Evolutionary conservation across 1,284 basidiomycete species (phyloP).

Genomic region (Sporisorium graminicola): DNA sequence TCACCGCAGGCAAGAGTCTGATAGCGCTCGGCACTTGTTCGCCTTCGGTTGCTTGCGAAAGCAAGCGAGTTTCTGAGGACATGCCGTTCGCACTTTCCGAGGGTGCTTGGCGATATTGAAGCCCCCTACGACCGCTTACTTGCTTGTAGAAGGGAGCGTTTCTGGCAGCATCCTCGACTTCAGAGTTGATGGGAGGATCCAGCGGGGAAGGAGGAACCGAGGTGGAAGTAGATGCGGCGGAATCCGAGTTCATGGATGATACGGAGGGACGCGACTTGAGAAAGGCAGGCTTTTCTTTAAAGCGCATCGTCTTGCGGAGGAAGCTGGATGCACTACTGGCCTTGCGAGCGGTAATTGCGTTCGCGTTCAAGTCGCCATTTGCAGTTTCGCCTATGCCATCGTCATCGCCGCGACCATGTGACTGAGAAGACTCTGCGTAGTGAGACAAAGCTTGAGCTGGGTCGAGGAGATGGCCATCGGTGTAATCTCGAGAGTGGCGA

Average conservation of each 20-base stretch:
- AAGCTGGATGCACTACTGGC: constrained; percentile 32
- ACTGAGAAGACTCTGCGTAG: constrained; percentile 2
- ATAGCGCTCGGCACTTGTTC: constrained; percentile 1
- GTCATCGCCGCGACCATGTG: constrained; percentile 18
- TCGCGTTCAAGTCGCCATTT: constrained; percentile 3
- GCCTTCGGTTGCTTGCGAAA: background rate
- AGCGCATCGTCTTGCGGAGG: constrained; percentile 47
- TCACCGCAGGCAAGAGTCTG: constrained; percentile 26
- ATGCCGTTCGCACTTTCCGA: background rate
- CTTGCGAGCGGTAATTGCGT: constrained; percentile 11
- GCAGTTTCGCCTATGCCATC: constrained; percentile 13
- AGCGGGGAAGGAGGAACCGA: constrained; percentile 35
- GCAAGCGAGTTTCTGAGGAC: background rate
- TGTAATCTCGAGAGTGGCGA: background rate
- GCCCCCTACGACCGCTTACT: constrained; percentile 38
- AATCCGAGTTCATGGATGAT: constrained; percentile 24
- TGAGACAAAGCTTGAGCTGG: constrained; percentile 9
- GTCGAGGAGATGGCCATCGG: constrained; percentile 8
- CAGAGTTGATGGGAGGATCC: constrained; percentile 19
- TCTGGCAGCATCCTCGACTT: constrained; percentile 15
- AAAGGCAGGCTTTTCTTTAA: constrained; percentile 42
- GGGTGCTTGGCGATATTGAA: constrained; percentile 18
- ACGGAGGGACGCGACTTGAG: constrained; percentile 30
- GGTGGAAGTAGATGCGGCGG: constrained; percentile 21
- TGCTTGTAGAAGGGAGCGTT: constrained; percentile 33